Evolutionary conservation across 1,139 yeast species (phyloP).

Genomic region (Suhomyces anneliseae): DNA sequence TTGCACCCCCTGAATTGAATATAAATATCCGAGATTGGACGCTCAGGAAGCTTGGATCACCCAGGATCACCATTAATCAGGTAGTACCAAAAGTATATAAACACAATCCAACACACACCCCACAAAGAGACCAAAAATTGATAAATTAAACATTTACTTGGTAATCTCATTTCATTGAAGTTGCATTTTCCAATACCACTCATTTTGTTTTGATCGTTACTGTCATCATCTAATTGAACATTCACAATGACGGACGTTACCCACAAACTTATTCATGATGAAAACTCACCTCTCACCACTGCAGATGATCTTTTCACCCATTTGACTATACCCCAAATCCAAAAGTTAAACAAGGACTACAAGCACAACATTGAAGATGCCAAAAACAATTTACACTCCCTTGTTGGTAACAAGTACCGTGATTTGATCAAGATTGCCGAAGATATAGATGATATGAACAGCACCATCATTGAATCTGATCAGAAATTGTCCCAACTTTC

Average conservation of each 20-base stretch:
- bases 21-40: too few relatives aligned
- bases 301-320: conserved; percentile 41
- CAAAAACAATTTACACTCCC: conserved; percentile 45
- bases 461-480: conserved; percentile 32
- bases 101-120: too few relatives aligned
- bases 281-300: conserved; percentile 14
- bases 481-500: conserved; percentile 33
- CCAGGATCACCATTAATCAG: too few relatives aligned
- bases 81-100: too few relatives aligned
- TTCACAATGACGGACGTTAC: conserved; percentile 7
- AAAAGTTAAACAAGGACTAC: conserved; percentile 31
- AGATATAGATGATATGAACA: conserved; percentile 57
- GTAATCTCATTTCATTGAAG: too few relatives aligned
- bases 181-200: too few relatives aligned
- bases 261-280: conserved; percentile 5
- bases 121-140: too few relatives aligned
- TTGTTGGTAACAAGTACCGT: conserved; percentile 67
- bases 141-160: too few relatives aligned
- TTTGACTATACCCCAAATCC: conserved; percentile 36
- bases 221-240: too few relatives aligned
- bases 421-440: conserved; percentile 71
- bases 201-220: too few relatives aligned
- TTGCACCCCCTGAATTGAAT: too few relatives aligned
- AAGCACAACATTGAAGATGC: conserved; percentile 24
- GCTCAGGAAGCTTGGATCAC: too few relatives aligned